Base-by-base conservation (phyloP, 2,329 filamentous ascomycete species). In the Talaromyces sp. region DNA sequence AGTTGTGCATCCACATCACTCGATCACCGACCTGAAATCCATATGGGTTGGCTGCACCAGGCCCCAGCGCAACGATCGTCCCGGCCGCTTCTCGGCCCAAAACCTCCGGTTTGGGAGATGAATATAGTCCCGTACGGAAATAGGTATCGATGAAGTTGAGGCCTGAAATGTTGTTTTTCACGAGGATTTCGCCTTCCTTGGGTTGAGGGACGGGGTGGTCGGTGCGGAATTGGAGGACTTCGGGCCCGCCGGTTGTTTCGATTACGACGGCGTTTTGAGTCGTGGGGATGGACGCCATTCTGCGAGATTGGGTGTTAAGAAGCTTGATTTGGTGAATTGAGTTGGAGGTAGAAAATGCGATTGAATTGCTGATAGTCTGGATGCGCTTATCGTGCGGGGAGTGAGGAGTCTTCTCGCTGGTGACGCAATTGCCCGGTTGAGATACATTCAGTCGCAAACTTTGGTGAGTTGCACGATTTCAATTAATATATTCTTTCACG, bases 61-160 rank as follows among this genome's bases (percentile, higher is more conserved):
- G 77, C 22, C 87, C 87, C 2, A 86, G 73, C 33, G 88, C 82
- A 47, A 88, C 87, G 68, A 97, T 80, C 47, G 84, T 87, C 67
- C 93, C 93, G 65, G 87, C 85, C 66, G 85, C 91, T 81, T 97
- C 93, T 71, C 90, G 89, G 67, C 93, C 93, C 22, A 94, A 88
- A 60, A 89, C 88, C 71, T 90, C 85, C 4, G 93, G 93, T 71
- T 90, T 87, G 1, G 80, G 75, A 0, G 90, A 84, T 1, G 88
- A 81, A 82, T 97, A 97, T 60, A 96, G 86, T 11, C 93, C 93
- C 13, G 85, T 87, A 75, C 93, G 92, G 85, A 93, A 96, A 80
- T 97, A 96, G 45, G 86, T 96, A 78, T 97, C 93, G 10, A 97
- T 96, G 80, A 86, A 97, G 80, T 97, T 97, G 67, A 97, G 82